phyloP scores from a whole-genome alignment of 2,329 filamentous ascomycete genomes.

The Lojkania enalia region DNA sequence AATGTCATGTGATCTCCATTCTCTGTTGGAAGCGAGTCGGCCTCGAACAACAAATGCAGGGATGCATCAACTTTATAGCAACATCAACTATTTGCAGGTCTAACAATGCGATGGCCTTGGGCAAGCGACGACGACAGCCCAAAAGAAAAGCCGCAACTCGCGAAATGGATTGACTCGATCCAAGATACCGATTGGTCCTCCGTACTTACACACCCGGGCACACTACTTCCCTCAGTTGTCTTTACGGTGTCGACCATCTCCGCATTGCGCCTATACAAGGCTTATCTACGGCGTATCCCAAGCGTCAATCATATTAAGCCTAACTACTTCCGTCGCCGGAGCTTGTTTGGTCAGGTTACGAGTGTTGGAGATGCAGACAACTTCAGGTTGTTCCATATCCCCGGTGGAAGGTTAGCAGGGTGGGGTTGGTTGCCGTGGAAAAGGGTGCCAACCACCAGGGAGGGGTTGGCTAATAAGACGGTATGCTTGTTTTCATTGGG shows the following conservation, averaged over 20 bases:
- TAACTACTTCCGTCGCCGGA: conserved; percentile 72
- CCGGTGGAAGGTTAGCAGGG: conserved; percentile 81
- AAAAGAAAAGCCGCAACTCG: conserved; percentile 41
- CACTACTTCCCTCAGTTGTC: conserved; percentile 57
- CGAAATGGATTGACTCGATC: conserved; percentile 46
- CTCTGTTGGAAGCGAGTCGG: too few species aligned
- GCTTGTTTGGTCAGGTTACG: conserved; percentile 82
- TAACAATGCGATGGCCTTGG: conserved; percentile 49
- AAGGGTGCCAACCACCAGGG: conserved; percentile 68
- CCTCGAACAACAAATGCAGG: too few species aligned
- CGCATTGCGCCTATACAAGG: conserved; percentile 64
- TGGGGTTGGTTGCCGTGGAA: conserved; percentile 88
- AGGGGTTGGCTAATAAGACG: conserved; percentile 74
- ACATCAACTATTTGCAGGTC: conserved; percentile 25
- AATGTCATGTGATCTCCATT: too few species aligned
- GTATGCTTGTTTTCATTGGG: conserved; percentile 55
- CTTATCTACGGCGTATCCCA: conserved; percentile 81
- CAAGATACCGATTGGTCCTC: conserved; percentile 54
- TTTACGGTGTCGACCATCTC: conserved; percentile 60
- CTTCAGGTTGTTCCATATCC: conserved; percentile 92
- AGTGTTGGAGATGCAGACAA: conserved; percentile 96
- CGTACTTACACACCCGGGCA: conserved; percentile 59
- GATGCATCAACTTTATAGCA: too few species aligned
- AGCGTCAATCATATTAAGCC: conserved; percentile 75
- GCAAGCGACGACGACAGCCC: conserved; percentile 39